A percentile compares a stretch with the other conserved stretches of the same genome.
phyloP scores from a whole-genome alignment of 352 stramenopile genomes.

The Phytopythium litorale region DNA sequence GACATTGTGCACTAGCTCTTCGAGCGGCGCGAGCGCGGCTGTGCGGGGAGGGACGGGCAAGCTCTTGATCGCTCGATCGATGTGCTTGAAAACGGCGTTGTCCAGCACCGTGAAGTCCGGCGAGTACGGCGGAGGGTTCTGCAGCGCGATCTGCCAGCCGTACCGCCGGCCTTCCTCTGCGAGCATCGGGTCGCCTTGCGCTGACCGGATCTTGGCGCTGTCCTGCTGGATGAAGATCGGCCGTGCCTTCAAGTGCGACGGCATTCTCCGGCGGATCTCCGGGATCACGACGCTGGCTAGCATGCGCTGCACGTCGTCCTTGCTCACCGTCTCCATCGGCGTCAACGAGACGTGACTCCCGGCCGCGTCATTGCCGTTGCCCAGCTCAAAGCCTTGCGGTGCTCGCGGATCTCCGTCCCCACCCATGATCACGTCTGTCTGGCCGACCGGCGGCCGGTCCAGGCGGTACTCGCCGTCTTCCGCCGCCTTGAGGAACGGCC shows the following conservation, averaged over 20 bases:
- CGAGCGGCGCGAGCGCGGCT: slow-evolving; percentile 9
- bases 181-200: slow-evolving; percentile 20
- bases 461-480: neutral
- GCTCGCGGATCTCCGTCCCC: neutral
- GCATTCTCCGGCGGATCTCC: slow-evolving; percentile 29
- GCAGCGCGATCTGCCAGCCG: slow-evolving; percentile 37
- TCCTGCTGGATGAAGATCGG: slow-evolving; percentile 43
- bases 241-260: slow-evolving; percentile 22
- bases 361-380: neutral
- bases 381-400: too few relatives aligned
- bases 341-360: neutral
- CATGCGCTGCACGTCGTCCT: slow-evolving; percentile 42
- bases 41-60: slow-evolving; percentile 7
- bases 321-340: slow-evolving; percentile 29
- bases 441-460: neutral
- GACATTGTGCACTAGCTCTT: slow-evolving; percentile 23
- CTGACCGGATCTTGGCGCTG: slow-evolving; percentile 32
- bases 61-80: slow-evolving; percentile 22
- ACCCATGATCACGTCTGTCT: neutral
- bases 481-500: slow-evolving; percentile 25
- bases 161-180: slow-evolving; percentile 30
- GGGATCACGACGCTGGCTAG: slow-evolving; percentile 29
- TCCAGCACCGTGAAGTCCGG: slow-evolving; percentile 43
- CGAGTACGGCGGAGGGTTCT: slow-evolving; percentile 34
- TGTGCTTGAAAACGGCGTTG: slow-evolving; percentile 23